Evolutionary conservation across 495 filamentous ascomycete genomes (phyloP).

Genomic region (Aspergillus nidulans): DNA sequence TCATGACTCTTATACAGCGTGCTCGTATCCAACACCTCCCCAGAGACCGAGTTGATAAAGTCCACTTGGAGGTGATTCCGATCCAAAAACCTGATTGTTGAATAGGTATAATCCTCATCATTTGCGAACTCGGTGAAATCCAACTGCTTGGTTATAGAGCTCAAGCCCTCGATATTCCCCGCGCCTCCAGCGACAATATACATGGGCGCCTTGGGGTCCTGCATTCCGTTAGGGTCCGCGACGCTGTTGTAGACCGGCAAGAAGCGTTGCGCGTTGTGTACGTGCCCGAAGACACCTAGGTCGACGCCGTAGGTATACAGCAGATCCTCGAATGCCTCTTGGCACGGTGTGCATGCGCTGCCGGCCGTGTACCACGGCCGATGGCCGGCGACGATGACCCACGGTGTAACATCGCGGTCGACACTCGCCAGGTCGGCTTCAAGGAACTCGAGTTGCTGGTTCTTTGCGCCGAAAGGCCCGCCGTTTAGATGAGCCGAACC

Average conservation of each 20-base stretch:
- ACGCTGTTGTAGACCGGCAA: slow-evolving; percentile 38
- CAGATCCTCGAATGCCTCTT: slow-evolving; percentile 53
- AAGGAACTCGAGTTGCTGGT: slow-evolving; percentile 40
- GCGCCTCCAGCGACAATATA: slow-evolving; percentile 50
- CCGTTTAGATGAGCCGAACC: slow-evolving; percentile 44
- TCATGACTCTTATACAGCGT: slow-evolving; percentile 49
- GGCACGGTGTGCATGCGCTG: slow-evolving; percentile 46
- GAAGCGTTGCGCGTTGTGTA: slow-evolving; percentile 54
- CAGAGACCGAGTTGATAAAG: slow-evolving; percentile 46
- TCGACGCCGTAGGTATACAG: slow-evolving; percentile 59
- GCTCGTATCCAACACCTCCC: slow-evolving; percentile 48
- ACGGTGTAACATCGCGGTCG: slow-evolving; percentile 49
- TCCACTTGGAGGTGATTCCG: slow-evolving; percentile 32
- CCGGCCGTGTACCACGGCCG: slow-evolving; percentile 54
- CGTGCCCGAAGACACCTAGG: slow-evolving; percentile 57
- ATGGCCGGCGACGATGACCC: slow-evolving; percentile 57
- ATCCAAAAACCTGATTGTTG: slow-evolving; percentile 30
- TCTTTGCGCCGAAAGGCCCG: slow-evolving; percentile 46
- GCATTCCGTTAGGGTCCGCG: slow-evolving; percentile 43
- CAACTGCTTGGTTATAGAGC: slow-evolving; percentile 33
- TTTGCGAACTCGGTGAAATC: slow-evolving; percentile 51
- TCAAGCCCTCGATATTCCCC: slow-evolving; percentile 45
- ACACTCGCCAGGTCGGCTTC: slow-evolving; percentile 45
- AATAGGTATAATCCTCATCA: slow-evolving; percentile 53
- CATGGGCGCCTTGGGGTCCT: slow-evolving; percentile 52